phyloP scores from a whole-genome alignment of 2,329 filamentous ascomycete genomes.

The Claviceps sp. region DNA sequence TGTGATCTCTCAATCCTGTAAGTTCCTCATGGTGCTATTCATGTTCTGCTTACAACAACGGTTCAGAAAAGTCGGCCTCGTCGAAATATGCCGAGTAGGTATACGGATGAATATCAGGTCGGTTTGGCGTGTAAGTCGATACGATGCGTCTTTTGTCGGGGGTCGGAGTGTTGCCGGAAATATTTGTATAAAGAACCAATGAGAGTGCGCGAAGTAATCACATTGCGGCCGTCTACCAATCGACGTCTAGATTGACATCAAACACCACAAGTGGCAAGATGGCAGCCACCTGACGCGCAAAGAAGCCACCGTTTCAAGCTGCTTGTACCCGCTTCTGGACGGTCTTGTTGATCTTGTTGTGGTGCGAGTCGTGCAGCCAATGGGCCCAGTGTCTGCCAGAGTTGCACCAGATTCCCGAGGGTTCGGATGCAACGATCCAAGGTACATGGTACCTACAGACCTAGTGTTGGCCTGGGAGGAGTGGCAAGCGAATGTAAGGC shows the following conservation, averaged over 20 bases:
- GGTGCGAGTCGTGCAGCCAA: neutral
- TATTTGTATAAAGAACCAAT: slow-evolving; percentile 4
- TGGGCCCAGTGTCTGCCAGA: no score
- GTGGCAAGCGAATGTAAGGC: no score
- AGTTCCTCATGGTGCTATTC: neutral
- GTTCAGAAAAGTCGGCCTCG: neutral
- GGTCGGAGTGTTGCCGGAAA: neutral
- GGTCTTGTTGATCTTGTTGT: neutral
- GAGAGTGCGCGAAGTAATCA: slow-evolving; percentile 3
- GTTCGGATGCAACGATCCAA: no score
- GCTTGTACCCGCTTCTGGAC: neutral
- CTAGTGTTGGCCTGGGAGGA: no score
- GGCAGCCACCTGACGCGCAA: neutral
- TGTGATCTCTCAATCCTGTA: neutral
- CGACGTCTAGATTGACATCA: neutral
- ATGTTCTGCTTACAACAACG: neutral
- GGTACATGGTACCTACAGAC: no score
- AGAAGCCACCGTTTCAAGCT: neutral
- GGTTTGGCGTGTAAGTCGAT: neutral
- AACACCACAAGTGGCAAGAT: neutral
- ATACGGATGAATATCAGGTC: neutral
- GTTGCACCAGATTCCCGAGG: no score
- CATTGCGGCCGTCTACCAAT: slow-evolving; percentile 7
- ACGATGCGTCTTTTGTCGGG: neutral
- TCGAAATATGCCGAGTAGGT: neutral